These are phyloP conservation scores for Epithemia pelagica DNA, from an alignment of 108 stramenopile genomes.

Conservation along the genomic window DNA sequence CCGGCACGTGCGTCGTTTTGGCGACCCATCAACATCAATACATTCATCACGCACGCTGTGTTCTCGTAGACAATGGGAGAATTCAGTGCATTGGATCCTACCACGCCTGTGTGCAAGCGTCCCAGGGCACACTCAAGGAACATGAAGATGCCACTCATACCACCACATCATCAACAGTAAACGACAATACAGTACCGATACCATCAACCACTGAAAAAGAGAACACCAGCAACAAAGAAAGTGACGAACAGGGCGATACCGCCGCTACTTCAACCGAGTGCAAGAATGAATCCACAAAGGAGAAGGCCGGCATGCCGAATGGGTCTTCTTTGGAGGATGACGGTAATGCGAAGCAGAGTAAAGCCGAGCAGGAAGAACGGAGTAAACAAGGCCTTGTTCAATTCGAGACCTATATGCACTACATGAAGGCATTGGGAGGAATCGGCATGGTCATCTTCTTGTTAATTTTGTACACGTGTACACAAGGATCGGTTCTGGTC, in stretches of 20 bases:
- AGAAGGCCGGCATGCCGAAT: background rate
- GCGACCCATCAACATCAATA: slow-evolving; percentile 94
- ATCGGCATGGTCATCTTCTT: slow-evolving; percentile 34
- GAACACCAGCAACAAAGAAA: slow-evolving; percentile 6
- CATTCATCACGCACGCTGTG: slow-evolving; percentile 41
- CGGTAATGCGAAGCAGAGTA: background rate
- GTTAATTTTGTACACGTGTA: slow-evolving; percentile 44
- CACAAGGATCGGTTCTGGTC: slow-evolving; percentile 52
- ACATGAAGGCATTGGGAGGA: slow-evolving; percentile 62
- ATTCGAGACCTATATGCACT: slow-evolving; percentile 63
- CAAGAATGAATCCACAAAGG: slow-evolving; percentile 4
- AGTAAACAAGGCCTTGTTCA: slow-evolving; percentile 65
- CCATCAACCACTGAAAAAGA: background rate
- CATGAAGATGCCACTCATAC: background rate
- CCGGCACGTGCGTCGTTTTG: slow-evolving; percentile 71
- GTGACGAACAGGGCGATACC: background rate
- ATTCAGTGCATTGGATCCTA: slow-evolving; percentile 59
- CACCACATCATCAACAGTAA: background rate
- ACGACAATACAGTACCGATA: slow-evolving; percentile 16
- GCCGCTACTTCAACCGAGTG: too few species aligned
- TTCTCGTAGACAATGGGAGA: slow-evolving; percentile 62
- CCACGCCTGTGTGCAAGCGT: slow-evolving; percentile 43
- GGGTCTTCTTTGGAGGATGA: background rate
- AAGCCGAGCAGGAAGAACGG: slow-evolving; percentile 22
- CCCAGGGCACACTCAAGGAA: slow-evolving; percentile 31